phyloP scores from a whole-genome alignment of 305 asterid genomes.

The Caryopteris hybrid region DNA sequence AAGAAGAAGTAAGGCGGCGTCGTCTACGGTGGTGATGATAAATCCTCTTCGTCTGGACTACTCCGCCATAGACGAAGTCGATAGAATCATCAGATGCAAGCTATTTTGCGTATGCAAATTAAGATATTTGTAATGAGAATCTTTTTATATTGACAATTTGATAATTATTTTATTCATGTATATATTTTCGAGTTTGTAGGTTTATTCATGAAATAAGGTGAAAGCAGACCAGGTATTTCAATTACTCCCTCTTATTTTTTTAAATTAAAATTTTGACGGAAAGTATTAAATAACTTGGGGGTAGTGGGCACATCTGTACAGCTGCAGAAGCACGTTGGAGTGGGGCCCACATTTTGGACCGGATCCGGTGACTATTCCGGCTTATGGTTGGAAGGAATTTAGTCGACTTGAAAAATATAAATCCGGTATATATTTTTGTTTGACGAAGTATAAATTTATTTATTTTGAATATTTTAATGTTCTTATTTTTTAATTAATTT shows the following conservation, averaged over 20 bases:
- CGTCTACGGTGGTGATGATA: slow-evolving; percentile 5
- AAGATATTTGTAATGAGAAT: neutral
- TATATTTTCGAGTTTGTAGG: neutral
- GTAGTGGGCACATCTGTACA: slow-evolving; percentile 10
- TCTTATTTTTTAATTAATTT: too few relatives aligned
- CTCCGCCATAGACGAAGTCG: slow-evolving; percentile 34
- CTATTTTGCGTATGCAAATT: slow-evolving; percentile 10
- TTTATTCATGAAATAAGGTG: neutral
- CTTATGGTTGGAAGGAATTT: too few relatives aligned
- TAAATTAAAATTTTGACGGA: neutral
- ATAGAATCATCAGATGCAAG: slow-evolving; percentile 16
- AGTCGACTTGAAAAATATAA: too few relatives aligned
- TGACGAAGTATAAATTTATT: too few relatives aligned
- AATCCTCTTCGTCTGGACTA: slow-evolving; percentile 13
- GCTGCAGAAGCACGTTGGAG: slow-evolving; percentile 8
- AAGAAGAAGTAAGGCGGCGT: slow-evolving; percentile 13
- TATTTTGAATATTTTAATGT: too few relatives aligned
- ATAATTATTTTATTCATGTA: neutral
- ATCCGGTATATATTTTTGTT: too few relatives aligned
- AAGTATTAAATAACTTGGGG: neutral
- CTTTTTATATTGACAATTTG: neutral
- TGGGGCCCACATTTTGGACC: slow-evolving; percentile 3
- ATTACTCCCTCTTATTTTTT: neutral
- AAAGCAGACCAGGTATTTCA: slow-evolving; percentile 1
- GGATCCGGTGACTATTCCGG: too few relatives aligned